Evolutionary conservation across 176 grass and related monocot species (phyloP).

Genomic region (Aegilops sharonensis): DNA sequence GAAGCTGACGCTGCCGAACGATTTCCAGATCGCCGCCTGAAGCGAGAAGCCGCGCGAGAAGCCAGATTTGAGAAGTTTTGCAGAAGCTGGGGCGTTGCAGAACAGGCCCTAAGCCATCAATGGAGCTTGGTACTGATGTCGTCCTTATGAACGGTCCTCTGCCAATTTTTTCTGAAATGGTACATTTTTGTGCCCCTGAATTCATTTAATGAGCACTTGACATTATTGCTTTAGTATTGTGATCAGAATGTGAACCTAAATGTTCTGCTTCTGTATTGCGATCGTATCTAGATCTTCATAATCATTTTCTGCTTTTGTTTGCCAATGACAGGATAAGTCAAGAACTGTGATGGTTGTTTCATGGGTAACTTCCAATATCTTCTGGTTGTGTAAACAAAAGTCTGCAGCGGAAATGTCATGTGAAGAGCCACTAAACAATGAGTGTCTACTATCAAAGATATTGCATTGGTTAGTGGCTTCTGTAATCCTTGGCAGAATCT

Average conservation of each 20-base stretch:
- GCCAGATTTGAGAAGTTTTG: no score
- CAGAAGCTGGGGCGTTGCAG: no score
- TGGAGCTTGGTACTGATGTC: conserved; percentile 56
- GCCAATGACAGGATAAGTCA: conserved; percentile 71
- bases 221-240: conserved; percentile 10
- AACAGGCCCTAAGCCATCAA: conserved; percentile 12
- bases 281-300: neutral
- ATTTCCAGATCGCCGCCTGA: no score
- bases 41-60: no score
- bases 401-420: conserved; percentile 22
- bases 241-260: conserved; percentile 5
- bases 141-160: conserved; percentile 77
- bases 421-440: conserved; percentile 43
- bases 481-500: conserved; percentile 77
- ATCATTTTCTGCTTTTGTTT: conserved; percentile 18
- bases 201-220: conserved; percentile 27
- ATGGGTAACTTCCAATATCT: conserved; percentile 58
- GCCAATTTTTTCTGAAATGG: conserved; percentile 59
- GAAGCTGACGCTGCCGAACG: no score
- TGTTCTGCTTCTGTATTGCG: conserved; percentile 5
- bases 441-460: conserved; percentile 56
- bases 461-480: conserved; percentile 81
- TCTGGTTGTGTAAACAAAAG: conserved; percentile 34
- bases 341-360: conserved; percentile 43
- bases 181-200: conserved; percentile 33